Evolutionary conservation across 169 alveolate species (phyloP), one percentile per base, ranked within the genome.

Genomic region (Perkinsus olseni): DNA sequence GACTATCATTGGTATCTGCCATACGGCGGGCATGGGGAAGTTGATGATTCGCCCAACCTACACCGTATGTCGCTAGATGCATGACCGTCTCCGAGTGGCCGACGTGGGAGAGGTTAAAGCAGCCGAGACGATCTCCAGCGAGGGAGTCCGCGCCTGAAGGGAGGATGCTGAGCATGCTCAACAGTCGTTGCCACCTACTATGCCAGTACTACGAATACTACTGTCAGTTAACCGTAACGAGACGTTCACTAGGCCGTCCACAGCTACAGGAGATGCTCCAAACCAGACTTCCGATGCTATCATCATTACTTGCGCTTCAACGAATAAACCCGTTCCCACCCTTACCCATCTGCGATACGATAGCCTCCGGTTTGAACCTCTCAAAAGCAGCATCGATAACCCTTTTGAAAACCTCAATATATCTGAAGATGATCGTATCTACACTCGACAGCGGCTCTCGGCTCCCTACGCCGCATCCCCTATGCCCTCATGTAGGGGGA

Each of bases 401-500:
- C 62, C 97, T 97, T 91, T 96, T 95, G 92, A 98, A 97, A 20
- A 97, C 95, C 93, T 93, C 93, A 40, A 95, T 95, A 90, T 96
- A 62, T 24, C 82, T 62, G 17, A 21, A 62, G 37, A 24, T 1
- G 37, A 62, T 4, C 17, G 17, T 45, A 10, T 21, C 82, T 24
- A 62, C 34, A 62, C 1, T 21, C 82, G 17, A 62, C 17, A 24
- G 36, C 34, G 17, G 1, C 8, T 13, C 1, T 3, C 34, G 0
- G 10, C 82, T 21, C 96, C 97, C 95, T 97, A 99, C 45, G 97
- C 95, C 11, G 98, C 99, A 96, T 99, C 99, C 92, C 97, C 99
- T 93, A 99, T 99, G 36, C 99, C 99, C 94, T 98, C 99, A 94
- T 98, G 98, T 91, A 99, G 96, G 20, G 99, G 99, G 20, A 99